A percentile compares a stretch with the other conserved stretches of the same genome.
phyloP scores from a whole-genome alignment of 768 basidiomycete genomes.

The Trametes meyenii region DNA sequence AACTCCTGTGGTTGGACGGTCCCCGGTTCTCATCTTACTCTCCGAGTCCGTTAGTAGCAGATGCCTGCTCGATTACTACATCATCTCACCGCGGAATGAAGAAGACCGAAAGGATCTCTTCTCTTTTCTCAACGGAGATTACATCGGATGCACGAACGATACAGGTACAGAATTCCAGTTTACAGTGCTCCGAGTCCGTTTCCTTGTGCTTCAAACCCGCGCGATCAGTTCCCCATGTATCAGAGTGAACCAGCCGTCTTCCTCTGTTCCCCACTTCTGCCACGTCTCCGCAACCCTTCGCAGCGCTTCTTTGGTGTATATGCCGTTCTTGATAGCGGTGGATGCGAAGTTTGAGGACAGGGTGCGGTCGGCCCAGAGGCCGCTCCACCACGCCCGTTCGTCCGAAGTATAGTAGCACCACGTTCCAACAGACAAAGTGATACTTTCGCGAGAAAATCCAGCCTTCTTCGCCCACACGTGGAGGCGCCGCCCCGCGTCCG shows the following conservation, averaged over 20 bases:
- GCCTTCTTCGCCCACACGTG: constrained; percentile 42
- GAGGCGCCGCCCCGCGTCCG: constrained; percentile 42
- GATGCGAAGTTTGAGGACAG: constrained; percentile 38
- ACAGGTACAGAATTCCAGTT: not conserved
- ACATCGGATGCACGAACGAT: not conserved
- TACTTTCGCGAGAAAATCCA: constrained; percentile 35
- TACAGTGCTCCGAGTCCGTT: not conserved
- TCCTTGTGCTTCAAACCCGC: not conserved
- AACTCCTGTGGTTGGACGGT: constrained; percentile 5
- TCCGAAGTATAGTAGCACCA: constrained; percentile 42
- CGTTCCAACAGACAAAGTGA: constrained; percentile 36
- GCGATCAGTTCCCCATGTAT: constrained; percentile 24
- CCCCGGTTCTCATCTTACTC: no score
- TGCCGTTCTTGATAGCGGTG: constrained; percentile 31
- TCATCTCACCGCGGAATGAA: no score
- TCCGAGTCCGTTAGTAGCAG: no score
- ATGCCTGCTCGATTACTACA: no score
- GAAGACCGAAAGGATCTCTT: no score
- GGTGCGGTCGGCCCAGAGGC: constrained; percentile 42
- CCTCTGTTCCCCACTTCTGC: constrained; percentile 22
- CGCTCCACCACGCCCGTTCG: constrained; percentile 44
- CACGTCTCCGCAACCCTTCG: constrained; percentile 12
- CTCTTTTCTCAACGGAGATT: not conserved
- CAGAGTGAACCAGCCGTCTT: constrained; percentile 25
- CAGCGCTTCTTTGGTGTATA: constrained; percentile 17